phyloP scores from a whole-genome alignment of 768 basidiomycete species.

The Pisolithus sp. region DNA sequence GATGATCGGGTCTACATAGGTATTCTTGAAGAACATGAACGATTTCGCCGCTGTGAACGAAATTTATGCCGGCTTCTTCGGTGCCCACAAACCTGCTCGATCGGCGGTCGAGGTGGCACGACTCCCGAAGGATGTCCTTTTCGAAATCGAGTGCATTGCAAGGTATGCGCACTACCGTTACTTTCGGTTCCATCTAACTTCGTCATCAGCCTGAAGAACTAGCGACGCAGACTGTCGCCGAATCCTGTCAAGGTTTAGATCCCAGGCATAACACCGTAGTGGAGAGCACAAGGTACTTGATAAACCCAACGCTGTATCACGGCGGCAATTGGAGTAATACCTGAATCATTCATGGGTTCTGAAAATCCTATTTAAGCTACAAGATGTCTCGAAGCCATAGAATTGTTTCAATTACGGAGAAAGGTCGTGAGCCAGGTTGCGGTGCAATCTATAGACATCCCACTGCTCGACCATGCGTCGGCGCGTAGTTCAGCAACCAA shows the following conservation, averaged over 20 bases:
- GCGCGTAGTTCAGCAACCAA: no score
- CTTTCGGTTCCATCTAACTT: background rate
- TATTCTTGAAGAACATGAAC: slow-evolving; percentile 89
- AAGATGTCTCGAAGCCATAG: no score
- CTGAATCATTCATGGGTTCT: no score
- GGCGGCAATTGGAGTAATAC: no score
- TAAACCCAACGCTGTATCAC: background rate
- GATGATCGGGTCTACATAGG: slow-evolving; percentile 35
- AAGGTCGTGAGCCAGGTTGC: no score
- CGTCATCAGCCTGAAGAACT: slow-evolving; percentile 15
- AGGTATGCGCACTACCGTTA: slow-evolving; percentile 36
- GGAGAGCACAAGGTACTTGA: background rate
- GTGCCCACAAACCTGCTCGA: slow-evolving; percentile 86
- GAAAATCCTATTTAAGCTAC: no score
- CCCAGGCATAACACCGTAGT: background rate
- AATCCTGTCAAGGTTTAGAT: background rate
- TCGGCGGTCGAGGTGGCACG: slow-evolving; percentile 87
- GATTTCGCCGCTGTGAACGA: slow-evolving; percentile 82
- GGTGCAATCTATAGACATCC: no score
- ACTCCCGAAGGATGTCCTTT: slow-evolving; percentile 84
- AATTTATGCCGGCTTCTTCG: slow-evolving; percentile 81
- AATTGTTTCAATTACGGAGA: no score
- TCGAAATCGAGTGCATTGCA: slow-evolving; percentile 89
- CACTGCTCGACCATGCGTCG: no score
- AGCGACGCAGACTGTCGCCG: background rate